Percentiles rank a stretch among this genome's conserved stretches.
phyloP scores from a whole-genome alignment of 2,329 filamentous ascomycete genomes.

The Neofusicoccum sp. region DNA sequence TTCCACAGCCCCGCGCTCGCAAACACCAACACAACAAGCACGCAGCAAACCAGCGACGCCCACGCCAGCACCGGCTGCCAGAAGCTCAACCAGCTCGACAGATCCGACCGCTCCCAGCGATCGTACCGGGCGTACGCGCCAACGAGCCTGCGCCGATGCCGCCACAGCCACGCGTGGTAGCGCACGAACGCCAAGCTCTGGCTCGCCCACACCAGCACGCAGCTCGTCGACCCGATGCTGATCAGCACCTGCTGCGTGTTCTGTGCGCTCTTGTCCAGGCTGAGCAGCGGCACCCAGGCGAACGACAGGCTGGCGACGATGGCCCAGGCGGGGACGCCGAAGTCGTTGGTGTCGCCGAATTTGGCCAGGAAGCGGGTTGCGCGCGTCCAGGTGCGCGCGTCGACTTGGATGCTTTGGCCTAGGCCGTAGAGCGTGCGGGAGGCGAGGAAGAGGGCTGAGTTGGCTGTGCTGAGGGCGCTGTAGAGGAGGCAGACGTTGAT shows the following conservation, averaged over 20 bases:
- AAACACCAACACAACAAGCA: background rate
- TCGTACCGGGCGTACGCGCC: background rate
- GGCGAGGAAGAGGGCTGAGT: conserved; percentile 36
- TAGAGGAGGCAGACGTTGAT: conserved; percentile 32
- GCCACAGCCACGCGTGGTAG: background rate
- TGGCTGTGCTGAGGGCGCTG: conserved; percentile 31
- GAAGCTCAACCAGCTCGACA: background rate
- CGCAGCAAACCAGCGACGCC: conserved; percentile 23
- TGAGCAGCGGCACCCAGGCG: conserved; percentile 9
- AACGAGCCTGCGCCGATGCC: background rate
- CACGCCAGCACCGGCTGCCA: background rate
- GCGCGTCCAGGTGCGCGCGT: background rate
- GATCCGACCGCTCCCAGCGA: background rate
- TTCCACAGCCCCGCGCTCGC: background rate
- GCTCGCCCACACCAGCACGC: conserved; percentile 5
- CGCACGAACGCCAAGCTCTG: conserved; percentile 4
- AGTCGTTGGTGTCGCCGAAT: background rate
- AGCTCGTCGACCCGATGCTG: conserved; percentile 3
- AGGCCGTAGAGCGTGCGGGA: conserved; percentile 35
- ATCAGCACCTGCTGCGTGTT: conserved; percentile 1
- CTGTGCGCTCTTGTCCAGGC: background rate
- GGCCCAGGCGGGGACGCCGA: background rate
- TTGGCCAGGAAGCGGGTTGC: background rate
- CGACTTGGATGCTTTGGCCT: background rate
- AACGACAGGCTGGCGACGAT: background rate